These are phyloP conservation scores for Nakazawaea pomicola DNA, from an alignment of 805 yeast species.

Conservation along the genomic window DNA sequence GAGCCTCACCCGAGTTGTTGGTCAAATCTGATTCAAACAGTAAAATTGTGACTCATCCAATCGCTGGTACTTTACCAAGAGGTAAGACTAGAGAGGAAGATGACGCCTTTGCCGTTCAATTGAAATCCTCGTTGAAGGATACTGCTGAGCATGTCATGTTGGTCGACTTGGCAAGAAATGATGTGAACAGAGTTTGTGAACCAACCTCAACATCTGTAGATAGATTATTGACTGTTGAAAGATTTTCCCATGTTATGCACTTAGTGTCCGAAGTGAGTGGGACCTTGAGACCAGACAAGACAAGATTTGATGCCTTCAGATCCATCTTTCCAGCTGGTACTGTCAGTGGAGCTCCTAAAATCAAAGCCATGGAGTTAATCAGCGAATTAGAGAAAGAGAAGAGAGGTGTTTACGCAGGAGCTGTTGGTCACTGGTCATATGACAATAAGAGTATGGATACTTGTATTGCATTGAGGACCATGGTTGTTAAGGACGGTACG, in stretches of 20 bases:
- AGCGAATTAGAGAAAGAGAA: slow-evolving; percentile 86
- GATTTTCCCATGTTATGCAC: slow-evolving; percentile 97
- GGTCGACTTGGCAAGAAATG: slow-evolving; percentile 96
- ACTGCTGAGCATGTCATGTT: slow-evolving; percentile 98
- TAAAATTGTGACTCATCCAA: slow-evolving; percentile 89
- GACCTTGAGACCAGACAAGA: slow-evolving; percentile 72
- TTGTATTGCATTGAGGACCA: slow-evolving; percentile 94
- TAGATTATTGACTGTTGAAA: slow-evolving; percentile 80
- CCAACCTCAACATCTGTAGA: slow-evolving; percentile 85
- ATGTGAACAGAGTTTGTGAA: slow-evolving; percentile 89
- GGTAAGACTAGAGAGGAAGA: slow-evolving; percentile 93
- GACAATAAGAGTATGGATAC: slow-evolving; percentile 95
- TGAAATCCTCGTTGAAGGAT: slow-evolving; percentile 78
- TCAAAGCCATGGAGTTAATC: slow-evolving; percentile 92
- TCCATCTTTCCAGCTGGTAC: slow-evolving; percentile 99
- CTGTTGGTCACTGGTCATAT: slow-evolving; percentile 97
- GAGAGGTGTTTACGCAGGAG: slow-evolving; percentile 97
- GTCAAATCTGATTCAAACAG: slow-evolving; percentile 74
- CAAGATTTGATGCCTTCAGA: slow-evolving; percentile 94
- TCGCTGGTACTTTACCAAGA: slow-evolving; percentile 93
- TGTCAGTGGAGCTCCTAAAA: slow-evolving; percentile 97
- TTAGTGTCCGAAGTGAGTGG: slow-evolving; percentile 94
- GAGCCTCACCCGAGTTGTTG: slow-evolving; percentile 94
- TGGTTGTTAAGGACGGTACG: slow-evolving; percentile 86
- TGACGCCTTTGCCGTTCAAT: slow-evolving; percentile 68